Percentiles rank a stretch among this genome's conserved stretches.
phyloP scores from a whole-genome alignment of 2,329 filamentous ascomycete species.

The Pyrenophora seminiperda region DNA sequence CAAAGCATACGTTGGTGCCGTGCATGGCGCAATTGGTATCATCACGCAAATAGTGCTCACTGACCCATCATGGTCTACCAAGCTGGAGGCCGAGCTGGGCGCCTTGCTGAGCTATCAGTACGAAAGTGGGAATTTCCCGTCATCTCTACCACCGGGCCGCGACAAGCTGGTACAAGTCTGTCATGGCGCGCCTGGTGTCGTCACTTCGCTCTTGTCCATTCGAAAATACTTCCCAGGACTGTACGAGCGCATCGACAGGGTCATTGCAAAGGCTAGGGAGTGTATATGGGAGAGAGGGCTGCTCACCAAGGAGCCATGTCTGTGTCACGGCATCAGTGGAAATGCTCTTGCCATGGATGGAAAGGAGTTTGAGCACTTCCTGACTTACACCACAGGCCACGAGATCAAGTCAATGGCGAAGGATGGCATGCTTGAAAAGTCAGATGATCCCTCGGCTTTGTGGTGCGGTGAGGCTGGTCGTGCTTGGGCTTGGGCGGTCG shows the following conservation, averaged over 20 bases:
- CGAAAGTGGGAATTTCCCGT: conserved; percentile 67
- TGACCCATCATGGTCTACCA: conserved; percentile 59
- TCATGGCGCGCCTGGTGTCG: conserved; percentile 68
- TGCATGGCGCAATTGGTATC: conserved; percentile 71
- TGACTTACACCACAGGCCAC: conserved; percentile 62
- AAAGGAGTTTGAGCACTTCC: conserved; percentile 61
- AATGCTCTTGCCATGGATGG: conserved; percentile 64
- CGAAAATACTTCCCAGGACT: conserved; percentile 62
- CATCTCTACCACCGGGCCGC: conserved; percentile 56
- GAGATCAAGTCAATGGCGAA: conserved; percentile 61
- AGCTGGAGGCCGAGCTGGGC: conserved; percentile 59
- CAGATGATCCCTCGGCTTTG: conserved; percentile 56
- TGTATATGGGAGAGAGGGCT: conserved; percentile 63
- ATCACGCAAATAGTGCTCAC: conserved; percentile 71
- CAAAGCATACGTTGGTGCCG: conserved; percentile 67
- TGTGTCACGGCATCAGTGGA: conserved; percentile 69
- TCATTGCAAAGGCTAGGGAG: conserved; percentile 58
- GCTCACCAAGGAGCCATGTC: conserved; percentile 66
- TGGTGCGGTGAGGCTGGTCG: conserved; percentile 58
- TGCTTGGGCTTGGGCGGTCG: conserved; percentile 56
- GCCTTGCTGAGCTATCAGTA: conserved; percentile 65
- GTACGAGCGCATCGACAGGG: conserved; percentile 58
- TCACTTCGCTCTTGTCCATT: conserved; percentile 63
- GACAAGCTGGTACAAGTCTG: conserved; percentile 67
- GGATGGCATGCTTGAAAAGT: conserved; percentile 59